Evolutionary conservation across 768 basidiomycete species (phyloP).

Genomic region (Flagelloscypha sp.): DNA sequence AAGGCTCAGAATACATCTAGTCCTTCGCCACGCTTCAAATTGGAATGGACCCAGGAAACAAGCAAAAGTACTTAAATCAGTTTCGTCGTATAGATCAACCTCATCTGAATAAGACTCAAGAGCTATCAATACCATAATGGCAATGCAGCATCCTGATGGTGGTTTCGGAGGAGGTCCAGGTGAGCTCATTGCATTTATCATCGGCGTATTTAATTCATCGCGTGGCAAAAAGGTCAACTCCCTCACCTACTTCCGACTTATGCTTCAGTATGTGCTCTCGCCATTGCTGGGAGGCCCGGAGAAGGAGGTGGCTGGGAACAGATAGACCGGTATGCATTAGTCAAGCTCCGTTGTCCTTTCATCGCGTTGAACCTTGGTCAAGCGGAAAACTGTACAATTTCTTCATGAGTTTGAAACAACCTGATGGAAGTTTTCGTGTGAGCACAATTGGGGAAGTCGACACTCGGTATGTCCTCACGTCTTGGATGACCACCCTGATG

Average conservation of each 20-base stretch:
- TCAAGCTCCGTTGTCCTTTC: not conserved
- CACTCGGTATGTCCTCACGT: constrained; percentile 56
- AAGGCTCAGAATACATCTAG: too few relatives aligned
- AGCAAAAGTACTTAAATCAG: constrained; percentile 49
- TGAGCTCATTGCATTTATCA: too few relatives aligned
- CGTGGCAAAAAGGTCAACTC: too few relatives aligned
- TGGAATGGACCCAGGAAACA: constrained; percentile 67
- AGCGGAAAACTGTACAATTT: constrained; percentile 78
- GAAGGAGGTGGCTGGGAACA: constrained; percentile 77
- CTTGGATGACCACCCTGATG: not conserved
- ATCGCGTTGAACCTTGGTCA: not conserved
- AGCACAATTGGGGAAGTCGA: constrained; percentile 86
- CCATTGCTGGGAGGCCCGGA: constrained; percentile 71
- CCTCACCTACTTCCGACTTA: constrained; percentile 89
- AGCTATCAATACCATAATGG: constrained; percentile 70
- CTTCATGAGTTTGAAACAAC: constrained; percentile 86
- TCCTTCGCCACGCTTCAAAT: constrained; percentile 75
- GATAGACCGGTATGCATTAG: constrained; percentile 58
- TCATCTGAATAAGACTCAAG: constrained; percentile 27
- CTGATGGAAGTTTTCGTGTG: constrained; percentile 90
- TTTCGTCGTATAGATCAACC: constrained; percentile 1
- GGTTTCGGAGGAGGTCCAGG: constrained; percentile 91
- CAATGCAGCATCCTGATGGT: constrained; percentile 78
- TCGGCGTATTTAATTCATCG: too few relatives aligned
- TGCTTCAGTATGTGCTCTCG: constrained; percentile 76